Base-by-base conservation (phyloP, 306 rosid species). In the Notholithocarpus densiflorus region DNA sequence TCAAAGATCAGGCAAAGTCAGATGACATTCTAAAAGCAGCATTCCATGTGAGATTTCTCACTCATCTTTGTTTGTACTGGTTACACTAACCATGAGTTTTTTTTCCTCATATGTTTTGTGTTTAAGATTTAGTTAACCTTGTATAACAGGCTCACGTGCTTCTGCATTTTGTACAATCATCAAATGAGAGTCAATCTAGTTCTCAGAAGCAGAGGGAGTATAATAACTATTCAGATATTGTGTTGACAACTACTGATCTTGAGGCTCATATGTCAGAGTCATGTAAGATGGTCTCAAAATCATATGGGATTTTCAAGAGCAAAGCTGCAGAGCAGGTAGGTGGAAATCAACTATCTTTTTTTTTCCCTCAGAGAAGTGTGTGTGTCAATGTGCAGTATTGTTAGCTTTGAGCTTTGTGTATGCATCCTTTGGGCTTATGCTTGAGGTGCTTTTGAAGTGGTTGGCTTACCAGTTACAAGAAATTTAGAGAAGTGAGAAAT, bases 11-110 rank as follows among this genome's bases (percentile, higher is more conserved):
- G 86, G 99, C 99, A 0, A 93, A 90, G 91, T 86, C 99, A 10
- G 99, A 95, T 45, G 99, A 95, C 89, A 95, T 95, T 83, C 81
- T 95, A 54, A 95, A 93, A 86, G 99, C 99, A 15, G 94, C 98
- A 73, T 95, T 93, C 78, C 99, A 95, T 19, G 99, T 95, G 89
- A 90, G 98, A 86, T 77, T 84, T 48, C 75, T 74, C 40, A 43
- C 76, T 77, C 52, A 5, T 81, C 71, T 83, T 20, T 52, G 11
- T 23, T 56, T 74, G 65, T 18, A 31, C 43, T 82, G 71, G n/a
- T 79, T 57, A 43, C 53, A 61, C 34, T 40, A 68, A 31, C 71
- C 21, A 4, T 72, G 72, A 56, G 37, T 48, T 40, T 79, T 5
- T 1, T 75, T 81, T 71, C 55, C 24, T 77, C 53, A 68, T 66